Conservation (phyloP, 208 protist species). For the Naegleria gruberi region DNA sequence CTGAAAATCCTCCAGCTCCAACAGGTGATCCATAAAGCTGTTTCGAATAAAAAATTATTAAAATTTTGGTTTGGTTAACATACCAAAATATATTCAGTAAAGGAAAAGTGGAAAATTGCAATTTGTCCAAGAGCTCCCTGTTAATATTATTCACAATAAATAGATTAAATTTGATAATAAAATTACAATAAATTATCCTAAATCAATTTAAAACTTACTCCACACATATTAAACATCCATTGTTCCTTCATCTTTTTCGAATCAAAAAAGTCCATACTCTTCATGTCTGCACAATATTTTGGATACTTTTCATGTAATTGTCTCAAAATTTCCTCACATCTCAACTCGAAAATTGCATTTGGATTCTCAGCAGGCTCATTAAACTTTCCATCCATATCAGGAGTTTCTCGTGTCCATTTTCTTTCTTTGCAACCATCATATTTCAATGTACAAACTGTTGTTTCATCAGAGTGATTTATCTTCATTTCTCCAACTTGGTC, state of each 20-base stretch:
- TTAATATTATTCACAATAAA: too few relatives aligned
- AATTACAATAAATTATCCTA: too few relatives aligned
- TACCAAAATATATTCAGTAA: neutral
- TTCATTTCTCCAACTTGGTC: neutral
- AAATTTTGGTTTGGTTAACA: neutral
- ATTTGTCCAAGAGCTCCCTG: neutral
- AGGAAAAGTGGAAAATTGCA: neutral
- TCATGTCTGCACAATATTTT: neutral
- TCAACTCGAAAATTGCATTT: neutral
- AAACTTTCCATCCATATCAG: neutral
- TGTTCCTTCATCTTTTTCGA: neutral
- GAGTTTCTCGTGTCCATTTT: neutral
- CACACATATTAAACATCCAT: neutral
- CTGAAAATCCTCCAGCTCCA: neutral
- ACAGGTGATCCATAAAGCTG: neutral
- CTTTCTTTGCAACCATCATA: too few relatives aligned
- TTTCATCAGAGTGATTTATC: neutral
- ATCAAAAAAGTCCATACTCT: neutral
- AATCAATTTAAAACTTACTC: neutral
- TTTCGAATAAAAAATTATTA: too few relatives aligned
- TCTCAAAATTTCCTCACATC: neutral
- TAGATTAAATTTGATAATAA: too few relatives aligned
- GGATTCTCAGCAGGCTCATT: neutral
- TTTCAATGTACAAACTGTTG: too few relatives aligned
- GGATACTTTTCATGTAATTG: neutral